Percentiles rank a stretch among this genome's conserved stretches.
phyloP scores from a whole-genome alignment of 768 basidiomycete species.

The Termitomyces eurrhizus region DNA sequence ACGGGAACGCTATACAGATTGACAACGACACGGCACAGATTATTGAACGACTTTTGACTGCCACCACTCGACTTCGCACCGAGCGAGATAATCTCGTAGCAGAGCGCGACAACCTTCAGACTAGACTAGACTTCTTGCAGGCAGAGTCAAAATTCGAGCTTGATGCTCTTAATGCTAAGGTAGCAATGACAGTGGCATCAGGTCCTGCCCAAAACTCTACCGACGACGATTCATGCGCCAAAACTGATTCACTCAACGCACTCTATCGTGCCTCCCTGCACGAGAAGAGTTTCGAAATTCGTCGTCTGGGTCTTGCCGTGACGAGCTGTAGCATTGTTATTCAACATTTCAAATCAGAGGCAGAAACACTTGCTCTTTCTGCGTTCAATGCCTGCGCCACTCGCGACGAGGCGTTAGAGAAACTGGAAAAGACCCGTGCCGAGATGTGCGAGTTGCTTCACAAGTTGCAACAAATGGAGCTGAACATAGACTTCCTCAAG shows the following conservation, averaged over 20 bases:
- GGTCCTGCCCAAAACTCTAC: constrained; percentile 18
- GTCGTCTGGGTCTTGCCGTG: constrained; percentile 28
- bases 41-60: constrained; percentile 54
- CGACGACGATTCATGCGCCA: constrained; percentile 23
- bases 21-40: constrained; percentile 33
- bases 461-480: constrained; percentile 26
- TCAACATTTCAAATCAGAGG: constrained; percentile 29
- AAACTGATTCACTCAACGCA: constrained; percentile 26
- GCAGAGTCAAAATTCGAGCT: constrained; percentile 62
- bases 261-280: constrained; percentile 18
- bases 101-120: constrained; percentile 60
- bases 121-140: constrained; percentile 65
- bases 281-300: constrained; percentile 26
- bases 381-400: constrained; percentile 1
- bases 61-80: constrained; percentile 61
- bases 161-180: constrained; percentile 52
- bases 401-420: constrained; percentile 11
- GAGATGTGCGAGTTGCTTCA: constrained; percentile 20
- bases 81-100: constrained; percentile 55
- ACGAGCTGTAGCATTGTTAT: constrained; percentile 37
- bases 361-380: constrained; percentile 14
- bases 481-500: constrained; percentile 29
- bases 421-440: constrained; percentile 15
- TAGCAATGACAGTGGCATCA: constrained; percentile 26
- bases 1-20: background rate